Base-by-base conservation (phyloP, 2,329 filamentous ascomycete species). In the Neopestalotiopsis sp. region DNA sequence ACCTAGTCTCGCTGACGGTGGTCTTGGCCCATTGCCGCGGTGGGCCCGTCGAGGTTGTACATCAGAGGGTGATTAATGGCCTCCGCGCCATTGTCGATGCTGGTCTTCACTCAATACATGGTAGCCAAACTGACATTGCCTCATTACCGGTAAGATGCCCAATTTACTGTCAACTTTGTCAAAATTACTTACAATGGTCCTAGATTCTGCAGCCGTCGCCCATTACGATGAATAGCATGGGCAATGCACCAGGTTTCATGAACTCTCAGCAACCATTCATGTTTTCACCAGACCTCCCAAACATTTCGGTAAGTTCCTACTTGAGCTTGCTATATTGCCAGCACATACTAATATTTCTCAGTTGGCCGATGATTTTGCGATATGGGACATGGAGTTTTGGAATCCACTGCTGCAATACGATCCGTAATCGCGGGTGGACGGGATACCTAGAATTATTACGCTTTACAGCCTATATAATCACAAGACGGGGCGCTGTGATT, bases 1-100 rank as follows among this genome's bases (percentile, higher is more conserved):
- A 87, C 66, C 81, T 87, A 12, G 74, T 87, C 7, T 82, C 81
- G 56, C 76, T 88, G n/a, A 78, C 82, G 2, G 78, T 86, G 1
- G 85, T 86, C 34, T 76, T 87, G 63, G 78, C 84, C 69, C 83
- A 81, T 10, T 85, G 85, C 38, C 81, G 81, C 67, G 75, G 75
- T n/a, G 76, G 75, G 4, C 80, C 73, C 5, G 73, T 77, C 0
- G 83, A 86, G 56, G 78, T 82, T 61, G 81, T 80, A 59, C 71
- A 78, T 5, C 81, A 85, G 17, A 81, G 83, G 20, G 82, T 85
- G 59, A 79, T 80, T 17, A 77, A 76, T 17, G 82, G 80, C 0
- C 75, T 87, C 13, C 80, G 81, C 67, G 72, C 75, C 4, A 79
- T 85, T n/a, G 71, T 86, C 12, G 83, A 86, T 10, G 78, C 79